A percentile compares a stretch with the other conserved stretches of the same genome.
phyloP scores from a whole-genome alignment of 2,329 filamentous ascomycete species.

The Chaetomiaceae sp. region DNA sequence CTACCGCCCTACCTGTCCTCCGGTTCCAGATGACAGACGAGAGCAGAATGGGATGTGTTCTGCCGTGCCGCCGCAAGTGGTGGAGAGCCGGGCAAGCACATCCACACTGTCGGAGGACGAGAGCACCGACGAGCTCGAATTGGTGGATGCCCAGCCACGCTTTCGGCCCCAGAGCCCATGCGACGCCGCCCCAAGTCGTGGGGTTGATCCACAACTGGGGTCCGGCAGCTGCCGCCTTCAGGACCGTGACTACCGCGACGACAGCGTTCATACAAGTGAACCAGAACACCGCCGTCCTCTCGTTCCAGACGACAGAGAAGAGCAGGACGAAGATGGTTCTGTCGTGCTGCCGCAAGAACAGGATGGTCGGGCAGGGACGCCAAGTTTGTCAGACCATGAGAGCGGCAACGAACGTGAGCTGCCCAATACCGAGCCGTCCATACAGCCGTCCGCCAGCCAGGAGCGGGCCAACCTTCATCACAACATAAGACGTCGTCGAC shows the following conservation, averaged over 20 bases:
- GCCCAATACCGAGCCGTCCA: constrained; percentile 7
- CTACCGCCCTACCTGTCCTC: too few species aligned
- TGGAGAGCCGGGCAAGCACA: constrained; percentile 9
- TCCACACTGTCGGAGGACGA: neutral
- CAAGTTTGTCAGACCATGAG: constrained; percentile 2
- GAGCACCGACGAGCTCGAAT: neutral
- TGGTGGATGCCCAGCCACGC: constrained; percentile 4
- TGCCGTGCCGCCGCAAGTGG: constrained; percentile 1
- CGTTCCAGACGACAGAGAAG: constrained; percentile 11
- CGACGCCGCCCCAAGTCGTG: constrained; percentile 4
- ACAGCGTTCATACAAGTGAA: constrained; percentile 5
- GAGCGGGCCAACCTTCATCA: neutral
- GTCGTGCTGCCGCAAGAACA: constrained; percentile 3
- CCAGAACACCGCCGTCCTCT: constrained; percentile 7
- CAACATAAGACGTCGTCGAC: neutral
- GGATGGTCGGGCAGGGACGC: constrained; percentile 10
- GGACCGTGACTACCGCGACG: neutral
- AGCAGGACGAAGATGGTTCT: constrained; percentile 5
- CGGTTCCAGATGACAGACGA: constrained; percentile 11
- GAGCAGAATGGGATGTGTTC: constrained; percentile 1
- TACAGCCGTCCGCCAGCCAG: neutral
- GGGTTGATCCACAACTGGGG: constrained; percentile 2
- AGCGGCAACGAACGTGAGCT: neutral
- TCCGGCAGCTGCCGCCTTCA: constrained; percentile 1
- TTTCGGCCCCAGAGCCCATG: neutral